Base-by-base conservation (phyloP, 441 rosid genomes). In the Eutrema salsugineum region DNA sequence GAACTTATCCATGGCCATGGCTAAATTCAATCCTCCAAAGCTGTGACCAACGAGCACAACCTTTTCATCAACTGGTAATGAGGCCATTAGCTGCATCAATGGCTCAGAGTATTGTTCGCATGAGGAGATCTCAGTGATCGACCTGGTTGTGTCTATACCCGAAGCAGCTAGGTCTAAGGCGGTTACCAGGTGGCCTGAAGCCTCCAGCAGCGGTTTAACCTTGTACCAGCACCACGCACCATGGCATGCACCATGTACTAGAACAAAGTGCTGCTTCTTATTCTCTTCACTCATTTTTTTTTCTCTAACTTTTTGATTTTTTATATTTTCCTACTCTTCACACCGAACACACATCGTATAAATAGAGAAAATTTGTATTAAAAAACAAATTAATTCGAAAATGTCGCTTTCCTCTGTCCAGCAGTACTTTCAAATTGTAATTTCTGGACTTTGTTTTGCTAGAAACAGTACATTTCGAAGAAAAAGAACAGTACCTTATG, bases 191-290 rank as follows among this genome's bases (percentile, higher is more conserved):
- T 85, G 85, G 19, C 95, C 89, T 0, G 74, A 72, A 0, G 72
- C 60, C 77, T 86, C 89, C 2, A 87, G 84, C 44, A 62, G 68
- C 0, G 84, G 85, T 68, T 84, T 85, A 32, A 89, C 59, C 82
- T 84, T 89, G 79, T 77, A 79, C 91, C 94, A 87, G 43, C 79
- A 43, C 94, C 91, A 89, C 0, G 85, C 90, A 0, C 90, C 94
- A 16, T 84, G 88, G 76, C 87, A 72, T 1, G 85, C 80, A 5
- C 92, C 88, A 71, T 87, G 87, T 46, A 84, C 83, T 12, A 85
- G 72, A 28, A 85, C 81, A 44, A 87, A 81, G 60, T 84, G 87
- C 24, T 40, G 49, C 36, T 58, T 1, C 20, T 22, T 38, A 4
- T 19, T 58, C 33, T 59, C 33, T 20, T 40, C 49, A 14, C 35